A percentile compares a stretch with the other conserved stretches of the same genome.
These are phyloP conservation scores for Emericellopsis cladophorae DNA, from an alignment of 2,329 filamentous ascomycete genomes.

Conservation along the genomic window DNA sequence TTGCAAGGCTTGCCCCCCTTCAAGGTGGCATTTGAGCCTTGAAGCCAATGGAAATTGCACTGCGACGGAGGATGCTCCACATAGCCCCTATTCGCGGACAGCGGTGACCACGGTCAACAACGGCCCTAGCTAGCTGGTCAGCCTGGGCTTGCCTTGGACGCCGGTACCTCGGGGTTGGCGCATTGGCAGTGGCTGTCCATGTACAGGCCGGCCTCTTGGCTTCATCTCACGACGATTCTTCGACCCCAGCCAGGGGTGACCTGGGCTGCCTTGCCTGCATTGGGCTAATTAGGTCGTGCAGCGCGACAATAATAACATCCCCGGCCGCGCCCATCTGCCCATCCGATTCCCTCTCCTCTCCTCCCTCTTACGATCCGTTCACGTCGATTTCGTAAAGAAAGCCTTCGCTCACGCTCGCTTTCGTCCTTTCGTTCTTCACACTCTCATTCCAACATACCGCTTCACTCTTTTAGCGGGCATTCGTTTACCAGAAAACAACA, in stretches of 20 bases:
- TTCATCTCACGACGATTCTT: neutral
- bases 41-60: conserved; percentile 7
- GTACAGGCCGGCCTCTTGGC: neutral
- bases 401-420: conserved; percentile 30
- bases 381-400: conserved; percentile 39
- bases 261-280: conserved; percentile 1
- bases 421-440: conserved; percentile 33
- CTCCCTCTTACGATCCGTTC: conserved; percentile 26
- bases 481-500: conserved; percentile 33
- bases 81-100: conserved; percentile 3
- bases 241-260: neutral
- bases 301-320: conserved; percentile 24
- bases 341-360: conserved; percentile 18
- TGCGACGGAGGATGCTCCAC: conserved; percentile 6
- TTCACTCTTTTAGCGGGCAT: conserved; percentile 85
- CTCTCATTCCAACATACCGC: conserved; percentile 40
- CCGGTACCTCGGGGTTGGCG: neutral
- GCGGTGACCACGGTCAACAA: conserved; percentile 4
- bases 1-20: conserved; percentile 1
- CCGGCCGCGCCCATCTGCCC: conserved; percentile 13
- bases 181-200: neutral
- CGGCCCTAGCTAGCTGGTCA: neutral
- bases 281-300: too few species aligned
- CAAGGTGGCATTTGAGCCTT: neutral
- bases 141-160: neutral